A percentile compares a stretch with the other conserved stretches of the same genome.
Conservation (phyloP, 495 filamentous ascomycete genomes). For the Friedmanniomyces endolithicus region DNA sequence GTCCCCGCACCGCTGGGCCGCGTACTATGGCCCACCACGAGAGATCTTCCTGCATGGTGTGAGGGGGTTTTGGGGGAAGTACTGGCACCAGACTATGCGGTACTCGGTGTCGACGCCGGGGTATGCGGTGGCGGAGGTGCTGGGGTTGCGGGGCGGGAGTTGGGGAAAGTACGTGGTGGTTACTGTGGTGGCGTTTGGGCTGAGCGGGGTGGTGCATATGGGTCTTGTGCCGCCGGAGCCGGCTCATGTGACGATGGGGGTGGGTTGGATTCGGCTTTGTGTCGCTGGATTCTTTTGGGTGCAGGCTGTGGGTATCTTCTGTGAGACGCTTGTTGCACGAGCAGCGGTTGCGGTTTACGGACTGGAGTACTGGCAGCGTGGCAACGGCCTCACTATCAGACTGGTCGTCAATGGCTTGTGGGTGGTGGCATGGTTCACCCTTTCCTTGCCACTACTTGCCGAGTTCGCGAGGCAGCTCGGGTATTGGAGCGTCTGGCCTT, state of each 20-base stretch:
- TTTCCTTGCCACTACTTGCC: conserved; percentile 6
- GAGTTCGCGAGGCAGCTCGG: conserved; percentile 16
- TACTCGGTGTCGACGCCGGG: conserved; percentile 11
- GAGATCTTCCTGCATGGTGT: conserved; percentile 11
- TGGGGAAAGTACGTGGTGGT: conserved; percentile 13
- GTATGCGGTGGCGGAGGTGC: conserved; percentile 10
- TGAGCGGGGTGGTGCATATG: conserved; percentile 17
- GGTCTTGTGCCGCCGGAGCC: conserved; percentile 20
- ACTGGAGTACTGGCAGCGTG: neutral
- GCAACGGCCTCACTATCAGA: neutral
- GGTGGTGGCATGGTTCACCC: conserved; percentile 13
- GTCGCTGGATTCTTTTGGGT: conserved; percentile 17
- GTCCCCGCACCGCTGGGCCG: conserved; percentile 18
- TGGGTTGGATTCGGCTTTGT: conserved; percentile 1
- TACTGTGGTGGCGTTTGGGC: conserved; percentile 7
- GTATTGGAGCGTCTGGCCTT: conserved; percentile 14
- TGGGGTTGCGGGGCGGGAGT: conserved; percentile 1
- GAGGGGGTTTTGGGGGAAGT: conserved; percentile 18
- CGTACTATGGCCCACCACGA: conserved; percentile 11
- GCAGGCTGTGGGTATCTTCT: conserved; percentile 13
- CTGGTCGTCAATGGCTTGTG: conserved; percentile 5
- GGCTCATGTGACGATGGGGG: conserved; percentile 5
- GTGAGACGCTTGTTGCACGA: conserved; percentile 4
- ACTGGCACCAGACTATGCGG: conserved; percentile 21
- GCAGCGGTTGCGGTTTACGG: neutral